A percentile compares a stretch with the other conserved stretches of the same genome.
Conservation (phyloP, 352 stramenopile genomes). For the Phytophthora rubi region DNA sequence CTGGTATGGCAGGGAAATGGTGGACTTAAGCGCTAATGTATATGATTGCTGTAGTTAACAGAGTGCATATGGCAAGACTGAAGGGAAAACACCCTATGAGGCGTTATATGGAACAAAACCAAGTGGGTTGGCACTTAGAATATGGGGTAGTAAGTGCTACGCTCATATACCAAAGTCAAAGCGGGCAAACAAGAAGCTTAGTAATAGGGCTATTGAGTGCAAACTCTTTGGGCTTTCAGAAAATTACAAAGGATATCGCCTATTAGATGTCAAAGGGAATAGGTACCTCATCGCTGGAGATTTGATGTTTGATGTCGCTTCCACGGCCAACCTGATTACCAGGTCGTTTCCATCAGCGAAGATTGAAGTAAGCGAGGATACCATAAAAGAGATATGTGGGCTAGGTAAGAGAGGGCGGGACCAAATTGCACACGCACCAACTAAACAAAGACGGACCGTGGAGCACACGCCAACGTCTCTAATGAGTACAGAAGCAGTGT, state of each 20-base stretch:
- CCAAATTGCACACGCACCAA: background rate
- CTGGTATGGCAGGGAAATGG: too few relatives aligned
- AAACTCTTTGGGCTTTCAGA: background rate
- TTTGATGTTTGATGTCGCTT: constrained; percentile 3
- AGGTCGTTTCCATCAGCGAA: constrained; percentile 6
- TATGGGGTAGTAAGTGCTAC: too few relatives aligned
- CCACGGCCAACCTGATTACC: background rate
- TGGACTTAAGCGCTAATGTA: background rate
- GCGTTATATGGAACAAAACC: constrained; percentile 11
- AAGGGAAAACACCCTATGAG: constrained; percentile 12
- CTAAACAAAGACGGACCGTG: background rate
- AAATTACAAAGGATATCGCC: background rate
- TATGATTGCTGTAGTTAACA: constrained; percentile 5
- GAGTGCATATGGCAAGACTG: constrained; percentile 10
- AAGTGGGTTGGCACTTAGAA: background rate
- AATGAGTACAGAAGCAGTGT: background rate
- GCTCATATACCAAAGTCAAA: background rate
- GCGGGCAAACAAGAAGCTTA: background rate
- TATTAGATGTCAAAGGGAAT: constrained; percentile 11
- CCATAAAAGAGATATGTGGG: background rate
- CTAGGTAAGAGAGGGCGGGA: background rate
- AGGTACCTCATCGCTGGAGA: constrained; percentile 6
- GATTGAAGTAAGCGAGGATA: background rate
- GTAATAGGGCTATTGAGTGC: background rate
- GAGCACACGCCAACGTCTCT: background rate